Evolutionary conservation across 1,139 yeast genomes (phyloP).

Genomic region (Scheffersomyces illinoinensis): DNA sequence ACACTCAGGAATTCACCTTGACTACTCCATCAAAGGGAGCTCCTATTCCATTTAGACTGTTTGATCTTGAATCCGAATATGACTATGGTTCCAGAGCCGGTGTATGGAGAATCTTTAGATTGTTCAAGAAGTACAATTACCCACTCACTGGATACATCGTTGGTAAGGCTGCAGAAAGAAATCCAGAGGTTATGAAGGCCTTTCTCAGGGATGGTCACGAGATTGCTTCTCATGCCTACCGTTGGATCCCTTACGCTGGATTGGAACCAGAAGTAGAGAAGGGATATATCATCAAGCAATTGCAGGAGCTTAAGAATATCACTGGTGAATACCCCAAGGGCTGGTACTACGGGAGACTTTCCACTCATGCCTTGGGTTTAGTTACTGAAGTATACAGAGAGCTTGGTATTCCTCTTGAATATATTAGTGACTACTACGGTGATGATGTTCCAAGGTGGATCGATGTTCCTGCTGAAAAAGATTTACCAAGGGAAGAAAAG

Average conservation of each 20-base stretch:
- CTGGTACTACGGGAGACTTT: constrained; percentile 34
- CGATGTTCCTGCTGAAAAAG: constrained; percentile 24
- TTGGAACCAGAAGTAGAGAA: constrained; percentile 16
- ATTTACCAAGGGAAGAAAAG: constrained; percentile 19
- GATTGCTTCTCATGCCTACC: constrained; percentile 37
- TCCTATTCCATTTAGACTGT: constrained; percentile 15
- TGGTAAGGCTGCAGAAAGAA: constrained; percentile 34
- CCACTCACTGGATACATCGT: constrained; percentile 38
- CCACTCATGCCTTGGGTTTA: constrained; percentile 27
- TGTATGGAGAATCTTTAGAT: constrained; percentile 32
- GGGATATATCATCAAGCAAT: constrained; percentile 16
- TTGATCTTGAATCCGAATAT: constrained; percentile 30
- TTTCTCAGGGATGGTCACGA: constrained; percentile 37
- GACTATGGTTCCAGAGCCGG: constrained; percentile 34
- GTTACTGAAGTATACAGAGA: constrained; percentile 31
- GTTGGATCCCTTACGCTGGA: constrained; percentile 35
- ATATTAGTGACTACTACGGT: constrained; percentile 32
- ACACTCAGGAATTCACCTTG: constrained; percentile 23
- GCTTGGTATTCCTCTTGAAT: constrained; percentile 25
- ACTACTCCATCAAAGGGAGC: constrained; percentile 17
- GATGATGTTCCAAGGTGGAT: constrained; percentile 38
- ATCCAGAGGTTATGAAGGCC: constrained; percentile 30
- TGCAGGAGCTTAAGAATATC: constrained; percentile 12
- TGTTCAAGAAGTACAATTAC: constrained; percentile 25
- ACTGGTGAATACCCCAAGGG: constrained; percentile 33